Percentiles rank a stretch among this genome's conserved stretches.
Evolutionary conservation across 495 filamentous ascomycete genomes (phyloP).

Genomic region (Xylaria longipes): DNA sequence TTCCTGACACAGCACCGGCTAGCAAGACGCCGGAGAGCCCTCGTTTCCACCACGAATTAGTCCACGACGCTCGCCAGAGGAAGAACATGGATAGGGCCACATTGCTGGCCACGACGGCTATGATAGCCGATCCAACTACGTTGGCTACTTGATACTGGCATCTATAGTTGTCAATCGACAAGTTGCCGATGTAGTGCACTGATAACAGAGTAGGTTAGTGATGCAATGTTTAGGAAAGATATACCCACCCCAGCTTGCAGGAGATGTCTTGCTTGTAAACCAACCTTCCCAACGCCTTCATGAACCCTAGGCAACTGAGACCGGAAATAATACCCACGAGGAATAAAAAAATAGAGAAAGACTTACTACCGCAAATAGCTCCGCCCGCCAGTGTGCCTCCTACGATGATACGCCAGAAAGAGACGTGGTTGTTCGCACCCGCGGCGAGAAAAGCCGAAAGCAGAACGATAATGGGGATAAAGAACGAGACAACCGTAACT

Average conservation of each 20-base stretch:
- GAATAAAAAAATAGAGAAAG: neutral
- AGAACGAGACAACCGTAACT: slow-evolving; percentile 79
- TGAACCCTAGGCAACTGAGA: neutral
- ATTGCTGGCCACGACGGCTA: slow-evolving; percentile 73
- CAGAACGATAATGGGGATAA: slow-evolving; percentile 78
- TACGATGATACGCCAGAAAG: slow-evolving; percentile 61
- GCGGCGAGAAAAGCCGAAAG: slow-evolving; percentile 72
- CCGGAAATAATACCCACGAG: neutral
- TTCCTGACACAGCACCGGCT: slow-evolving; percentile 77
- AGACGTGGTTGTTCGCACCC: slow-evolving; percentile 61
- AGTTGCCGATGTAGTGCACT: slow-evolving; percentile 87
- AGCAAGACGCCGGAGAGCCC: slow-evolving; percentile 68
- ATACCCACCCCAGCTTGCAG: neutral
- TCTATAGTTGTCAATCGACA: slow-evolving; percentile 79
- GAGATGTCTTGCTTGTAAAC: neutral
- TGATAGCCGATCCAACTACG: slow-evolving; percentile 72
- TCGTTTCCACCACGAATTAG: slow-evolving; percentile 77
- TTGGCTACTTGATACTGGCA: slow-evolving; percentile 61
- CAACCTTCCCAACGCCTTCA: neutral
- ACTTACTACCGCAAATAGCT: slow-evolving; percentile 70
- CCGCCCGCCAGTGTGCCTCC: slow-evolving; percentile 73
- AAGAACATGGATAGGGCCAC: slow-evolving; percentile 78
- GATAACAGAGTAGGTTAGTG: neutral
- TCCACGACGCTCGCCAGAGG: slow-evolving; percentile 76
- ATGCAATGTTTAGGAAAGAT: neutral